phyloP scores from a whole-genome alignment of 2,329 filamentous ascomycete species.

The Aschersonia sp. region DNA sequence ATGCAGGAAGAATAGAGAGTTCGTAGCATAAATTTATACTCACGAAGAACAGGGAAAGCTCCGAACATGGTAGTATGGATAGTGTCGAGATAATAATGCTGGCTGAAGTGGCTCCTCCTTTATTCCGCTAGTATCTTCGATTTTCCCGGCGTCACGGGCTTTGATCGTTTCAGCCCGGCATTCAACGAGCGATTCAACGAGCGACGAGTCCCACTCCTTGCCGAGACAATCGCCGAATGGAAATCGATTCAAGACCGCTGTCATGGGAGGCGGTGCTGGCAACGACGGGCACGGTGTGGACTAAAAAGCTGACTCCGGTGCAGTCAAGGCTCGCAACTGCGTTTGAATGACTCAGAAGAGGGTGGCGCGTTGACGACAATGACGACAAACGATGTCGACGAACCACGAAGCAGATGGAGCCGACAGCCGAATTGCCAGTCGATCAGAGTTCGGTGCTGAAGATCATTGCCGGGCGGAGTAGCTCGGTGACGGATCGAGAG shows the following conservation, averaged over 20 bases:
- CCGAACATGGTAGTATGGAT: constrained; percentile 24
- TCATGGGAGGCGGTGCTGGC: too few species aligned
- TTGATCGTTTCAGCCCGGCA: too few species aligned
- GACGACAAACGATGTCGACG: background rate
- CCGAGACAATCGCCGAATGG: too few species aligned
- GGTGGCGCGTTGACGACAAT: background rate
- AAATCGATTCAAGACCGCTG: too few species aligned
- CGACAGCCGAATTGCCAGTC: background rate
- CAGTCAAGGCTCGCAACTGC: background rate
- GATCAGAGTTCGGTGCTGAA: background rate
- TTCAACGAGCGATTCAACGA: too few species aligned
- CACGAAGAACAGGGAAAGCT: constrained; percentile 24
- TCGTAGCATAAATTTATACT: constrained; percentile 9
- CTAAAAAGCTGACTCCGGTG: background rate
- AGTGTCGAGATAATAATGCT: background rate
- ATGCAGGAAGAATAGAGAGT: background rate
- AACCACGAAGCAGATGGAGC: background rate
- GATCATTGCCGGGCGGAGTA: background rate
- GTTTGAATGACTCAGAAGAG: background rate
- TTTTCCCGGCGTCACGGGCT: too few species aligned
- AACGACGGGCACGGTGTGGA: background rate
- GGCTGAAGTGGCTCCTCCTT: background rate
- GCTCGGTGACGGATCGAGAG: background rate
- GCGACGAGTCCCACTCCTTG: too few species aligned
- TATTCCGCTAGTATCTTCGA: background rate